Conservation (phyloP, 305 asterid genomes). For the Rubia balearica region DNA sequence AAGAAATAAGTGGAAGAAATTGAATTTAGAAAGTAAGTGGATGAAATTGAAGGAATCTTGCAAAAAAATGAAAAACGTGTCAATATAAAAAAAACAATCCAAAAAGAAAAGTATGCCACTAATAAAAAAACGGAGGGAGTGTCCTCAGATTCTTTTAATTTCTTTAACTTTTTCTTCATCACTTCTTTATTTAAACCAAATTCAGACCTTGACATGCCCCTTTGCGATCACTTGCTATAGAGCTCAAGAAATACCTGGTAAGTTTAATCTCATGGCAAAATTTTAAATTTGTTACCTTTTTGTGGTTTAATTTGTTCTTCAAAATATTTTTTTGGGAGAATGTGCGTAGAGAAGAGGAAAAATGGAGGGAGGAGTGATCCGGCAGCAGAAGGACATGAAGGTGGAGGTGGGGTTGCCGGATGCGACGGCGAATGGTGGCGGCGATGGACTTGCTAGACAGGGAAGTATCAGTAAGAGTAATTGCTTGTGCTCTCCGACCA, state of each 20-base stretch:
- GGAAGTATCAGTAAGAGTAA: constrained; percentile 48
- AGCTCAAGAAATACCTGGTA: background rate
- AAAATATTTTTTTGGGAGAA: background rate
- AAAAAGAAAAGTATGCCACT: too few relatives aligned
- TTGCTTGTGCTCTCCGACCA: constrained; percentile 77
- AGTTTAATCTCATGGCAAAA: background rate
- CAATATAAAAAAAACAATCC: too few relatives aligned
- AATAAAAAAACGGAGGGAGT: too few relatives aligned
- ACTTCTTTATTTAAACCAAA: constrained; percentile 29
- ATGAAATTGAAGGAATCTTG: too few relatives aligned
- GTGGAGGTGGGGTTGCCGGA: constrained; percentile 25
- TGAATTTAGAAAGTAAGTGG: too few relatives aligned
- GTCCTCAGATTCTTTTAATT: background rate
- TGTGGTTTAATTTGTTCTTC: background rate
- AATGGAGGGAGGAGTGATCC: constrained; percentile 30
- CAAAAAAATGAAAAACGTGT: too few relatives aligned
- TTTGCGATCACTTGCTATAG: constrained; percentile 11
- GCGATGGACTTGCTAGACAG: constrained; percentile 50
- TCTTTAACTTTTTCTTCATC: constrained; percentile 9
- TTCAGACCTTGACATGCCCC: constrained; percentile 19
- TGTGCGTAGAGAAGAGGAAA: background rate
- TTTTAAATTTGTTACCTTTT: background rate
- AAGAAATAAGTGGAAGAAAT: too few relatives aligned
- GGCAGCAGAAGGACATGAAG: constrained; percentile 38
- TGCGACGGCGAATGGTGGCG: constrained; percentile 20